Evolutionary conservation across 2,329 filamentous ascomycete species (phyloP).

Genomic region (Beauveria bassiana): DNA sequence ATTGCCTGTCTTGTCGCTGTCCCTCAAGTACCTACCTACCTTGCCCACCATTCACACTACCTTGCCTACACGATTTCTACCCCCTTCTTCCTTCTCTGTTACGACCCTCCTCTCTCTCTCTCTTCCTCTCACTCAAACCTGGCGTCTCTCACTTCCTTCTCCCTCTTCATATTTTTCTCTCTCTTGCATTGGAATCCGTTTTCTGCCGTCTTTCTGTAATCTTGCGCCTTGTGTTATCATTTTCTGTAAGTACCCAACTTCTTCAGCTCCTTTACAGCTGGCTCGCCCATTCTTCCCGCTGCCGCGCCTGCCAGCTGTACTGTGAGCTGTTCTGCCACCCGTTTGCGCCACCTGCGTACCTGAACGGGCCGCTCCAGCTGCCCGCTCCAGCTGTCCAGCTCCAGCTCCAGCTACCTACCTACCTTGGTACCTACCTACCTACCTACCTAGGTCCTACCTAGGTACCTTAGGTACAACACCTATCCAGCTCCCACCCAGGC

Average conservation of each 20-base stretch:
- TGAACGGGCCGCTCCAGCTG: neutral
- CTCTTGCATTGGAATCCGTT: slow-evolving; percentile 1
- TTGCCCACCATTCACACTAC: neutral
- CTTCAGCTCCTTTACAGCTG: neutral
- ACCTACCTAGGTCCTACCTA: neutral
- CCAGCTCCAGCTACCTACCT: too few species aligned
- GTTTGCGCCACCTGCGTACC: slow-evolving; percentile 9
- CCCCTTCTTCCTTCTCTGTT: neutral
- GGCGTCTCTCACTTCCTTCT: neutral
- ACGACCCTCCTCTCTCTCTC: neutral
- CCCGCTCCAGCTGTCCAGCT: neutral
- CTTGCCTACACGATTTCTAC: neutral
- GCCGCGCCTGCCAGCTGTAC: neutral
- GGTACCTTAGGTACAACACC: neutral
- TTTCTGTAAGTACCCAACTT: neutral
- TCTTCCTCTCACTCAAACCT: slow-evolving; percentile 6
- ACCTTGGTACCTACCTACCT: neutral
- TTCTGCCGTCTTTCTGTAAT: neutral
- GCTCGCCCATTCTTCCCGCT: neutral
- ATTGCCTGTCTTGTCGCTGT: neutral
- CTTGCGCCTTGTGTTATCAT: neutral
- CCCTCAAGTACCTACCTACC: neutral
- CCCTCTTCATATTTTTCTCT: neutral
- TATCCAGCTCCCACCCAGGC: neutral
- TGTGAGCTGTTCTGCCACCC: neutral